These are phyloP conservation scores for Styphnolobium japonicum DNA, from an alignment of 306 rosid genomes.

Conservation along the genomic window DNA sequence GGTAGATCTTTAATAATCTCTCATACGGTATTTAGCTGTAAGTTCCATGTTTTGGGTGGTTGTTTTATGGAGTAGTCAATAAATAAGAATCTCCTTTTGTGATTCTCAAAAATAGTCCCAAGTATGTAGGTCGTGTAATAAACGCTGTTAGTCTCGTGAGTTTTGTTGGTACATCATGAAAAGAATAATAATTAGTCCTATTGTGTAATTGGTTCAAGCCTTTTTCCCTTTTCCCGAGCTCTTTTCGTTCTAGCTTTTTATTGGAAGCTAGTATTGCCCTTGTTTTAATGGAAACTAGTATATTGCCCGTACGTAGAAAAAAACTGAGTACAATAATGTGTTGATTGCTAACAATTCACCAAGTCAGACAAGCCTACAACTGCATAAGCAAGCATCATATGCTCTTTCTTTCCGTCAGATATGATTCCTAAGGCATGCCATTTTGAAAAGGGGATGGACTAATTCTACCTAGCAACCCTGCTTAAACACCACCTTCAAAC, in stretches of 20 bases:
- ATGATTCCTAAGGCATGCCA: constrained; percentile 57
- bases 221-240: no score
- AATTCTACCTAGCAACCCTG: constrained; percentile 46
- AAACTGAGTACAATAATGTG: no score
- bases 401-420: constrained; percentile 38
- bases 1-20: not conserved
- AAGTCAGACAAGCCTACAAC: constrained; percentile 40
- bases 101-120: not conserved
- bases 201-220: no score
- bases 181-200: no score
- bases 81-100: constrained; percentile 6
- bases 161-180: not conserved
- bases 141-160: not conserved
- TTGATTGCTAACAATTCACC: constrained; percentile 37
- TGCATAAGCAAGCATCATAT: constrained; percentile 26
- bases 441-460: constrained; percentile 51
- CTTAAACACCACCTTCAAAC: constrained; percentile 39
- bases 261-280: no score
- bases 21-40: not conserved
- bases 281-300: no score
- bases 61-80: not conserved
- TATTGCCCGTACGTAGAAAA: no score
- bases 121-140: not conserved
- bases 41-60: not conserved
- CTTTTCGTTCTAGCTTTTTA: no score